These are phyloP conservation scores for Craterostigma plantagineum DNA, from an alignment of 257 asterid genomes.

Conservation along the genomic window DNA sequence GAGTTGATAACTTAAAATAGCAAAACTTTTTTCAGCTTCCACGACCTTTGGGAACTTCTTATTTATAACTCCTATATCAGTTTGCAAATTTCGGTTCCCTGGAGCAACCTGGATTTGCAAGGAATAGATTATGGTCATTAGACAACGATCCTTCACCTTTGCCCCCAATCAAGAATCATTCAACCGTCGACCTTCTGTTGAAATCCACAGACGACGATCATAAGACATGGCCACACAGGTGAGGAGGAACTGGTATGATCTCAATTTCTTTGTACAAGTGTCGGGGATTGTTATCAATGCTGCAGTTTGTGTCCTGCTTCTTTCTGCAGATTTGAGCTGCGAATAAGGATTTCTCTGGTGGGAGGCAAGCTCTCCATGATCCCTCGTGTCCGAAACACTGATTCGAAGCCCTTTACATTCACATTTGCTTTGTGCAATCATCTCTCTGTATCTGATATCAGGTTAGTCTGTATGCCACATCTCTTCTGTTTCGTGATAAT, in stretches of 20 bases:
- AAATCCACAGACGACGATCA: slow-evolving; percentile 73
- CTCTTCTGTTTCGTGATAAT: no score
- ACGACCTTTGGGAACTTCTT: no score
- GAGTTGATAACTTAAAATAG: slow-evolving; percentile 7
- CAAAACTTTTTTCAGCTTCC: no score
- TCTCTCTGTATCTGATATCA: slow-evolving; percentile 64
- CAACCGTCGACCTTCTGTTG: slow-evolving; percentile 58
- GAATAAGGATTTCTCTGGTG: slow-evolving; percentile 48
- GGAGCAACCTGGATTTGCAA: slow-evolving; percentile 72
- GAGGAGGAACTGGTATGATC: slow-evolving; percentile 7
- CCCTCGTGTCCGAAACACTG: slow-evolving; percentile 60
- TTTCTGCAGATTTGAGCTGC: slow-evolving; percentile 57
- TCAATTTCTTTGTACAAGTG: slow-evolving; percentile 3
- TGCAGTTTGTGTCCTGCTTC: slow-evolving; percentile 12
- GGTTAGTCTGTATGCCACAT: slow-evolving; percentile 25
- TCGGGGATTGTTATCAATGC: slow-evolving; percentile 2
- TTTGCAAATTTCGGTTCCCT: slow-evolving; percentile 50
- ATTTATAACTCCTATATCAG: slow-evolving; percentile 25
- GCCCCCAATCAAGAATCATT: slow-evolving; percentile 34
- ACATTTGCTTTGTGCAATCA: slow-evolving; percentile 54
- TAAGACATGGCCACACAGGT: slow-evolving; percentile 78
- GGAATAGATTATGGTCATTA: slow-evolving; percentile 59
- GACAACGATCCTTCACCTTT: slow-evolving; percentile 60
- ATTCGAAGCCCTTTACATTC: slow-evolving; percentile 59
- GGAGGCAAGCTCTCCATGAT: slow-evolving; percentile 54